phyloP scores from a whole-genome alignment of 257 asterid species.

The Buddleja alternifolia region DNA sequence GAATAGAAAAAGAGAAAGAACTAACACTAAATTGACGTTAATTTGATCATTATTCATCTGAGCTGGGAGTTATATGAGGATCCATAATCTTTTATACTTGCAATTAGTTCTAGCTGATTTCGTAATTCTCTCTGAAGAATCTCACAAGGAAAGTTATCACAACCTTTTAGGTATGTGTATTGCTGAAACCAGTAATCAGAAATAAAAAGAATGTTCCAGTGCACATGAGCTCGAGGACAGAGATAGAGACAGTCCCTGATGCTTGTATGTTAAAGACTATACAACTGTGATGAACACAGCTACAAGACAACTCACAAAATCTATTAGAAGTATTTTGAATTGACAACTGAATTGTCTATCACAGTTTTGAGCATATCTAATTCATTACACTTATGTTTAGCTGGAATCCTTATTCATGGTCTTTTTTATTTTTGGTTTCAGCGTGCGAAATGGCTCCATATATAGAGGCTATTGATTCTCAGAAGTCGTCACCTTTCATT shows the following conservation, averaged over 20 bases:
- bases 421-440: constrained; percentile 42
- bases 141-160: not conserved
- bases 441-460: constrained; percentile 95
- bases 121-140: not conserved
- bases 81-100: not conserved
- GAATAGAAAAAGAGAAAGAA: too few relatives aligned
- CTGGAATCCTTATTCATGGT: constrained; percentile 27
- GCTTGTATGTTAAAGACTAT: constrained; percentile 2
- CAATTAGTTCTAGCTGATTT: not conserved
- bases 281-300: not conserved
- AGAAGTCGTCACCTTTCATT: constrained; percentile 64
- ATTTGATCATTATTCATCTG: too few relatives aligned
- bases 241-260: constrained; percentile 12
- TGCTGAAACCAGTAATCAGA: not conserved
- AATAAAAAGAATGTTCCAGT: constrained; percentile 11
- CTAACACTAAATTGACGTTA: too few relatives aligned
- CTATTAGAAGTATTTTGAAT: constrained; percentile 3
- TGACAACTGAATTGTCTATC: not conserved
- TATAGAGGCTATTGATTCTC: constrained; percentile 94
- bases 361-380: constrained; percentile 5
- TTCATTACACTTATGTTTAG: constrained; percentile 21
- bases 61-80: too few relatives aligned
- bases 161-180: not conserved
- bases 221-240: constrained; percentile 1
- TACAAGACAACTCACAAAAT: not conserved